Conservation (phyloP, 2,329 filamentous ascomycete species). For the Calcarisporium arbuscula region DNA sequence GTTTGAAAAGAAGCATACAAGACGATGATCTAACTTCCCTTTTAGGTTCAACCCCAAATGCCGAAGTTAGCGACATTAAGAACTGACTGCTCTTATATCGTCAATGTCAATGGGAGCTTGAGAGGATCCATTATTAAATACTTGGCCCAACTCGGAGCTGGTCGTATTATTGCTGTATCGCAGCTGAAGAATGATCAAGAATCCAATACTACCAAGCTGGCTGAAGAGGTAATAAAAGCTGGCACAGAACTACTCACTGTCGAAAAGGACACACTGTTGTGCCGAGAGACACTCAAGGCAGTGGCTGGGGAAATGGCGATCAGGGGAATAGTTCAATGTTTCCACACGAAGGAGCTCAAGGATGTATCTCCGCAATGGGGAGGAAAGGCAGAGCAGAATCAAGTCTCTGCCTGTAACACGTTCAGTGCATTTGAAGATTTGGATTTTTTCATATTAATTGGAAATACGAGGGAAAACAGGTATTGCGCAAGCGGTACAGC, state of each 20-base stretch:
- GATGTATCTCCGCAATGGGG: too few species aligned
- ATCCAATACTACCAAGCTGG: neutral
- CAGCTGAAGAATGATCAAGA: neutral
- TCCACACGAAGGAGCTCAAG: too few species aligned
- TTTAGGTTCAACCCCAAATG: conserved; percentile 7
- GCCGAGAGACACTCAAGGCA: conserved; percentile 2
- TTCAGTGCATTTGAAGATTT: conserved; percentile 1
- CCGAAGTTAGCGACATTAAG: conserved; percentile 3
- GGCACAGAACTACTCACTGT: conserved; percentile 6
- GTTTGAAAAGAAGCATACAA: neutral
- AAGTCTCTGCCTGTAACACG: neutral
- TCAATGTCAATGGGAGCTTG: neutral
- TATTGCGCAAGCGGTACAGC: conserved; percentile 3
- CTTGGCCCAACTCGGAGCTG: conserved; percentile 5
- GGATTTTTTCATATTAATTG: conserved; percentile 7
- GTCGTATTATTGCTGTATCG: conserved; percentile 2
- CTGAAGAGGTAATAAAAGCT: conserved; percentile 1
- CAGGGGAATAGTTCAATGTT: conserved; percentile 5
- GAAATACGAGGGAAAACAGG: conserved; percentile 1
- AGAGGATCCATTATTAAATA: conserved; percentile 4
- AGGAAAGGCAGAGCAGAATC: conserved; percentile 1
- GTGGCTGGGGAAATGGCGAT: conserved; percentile 2
- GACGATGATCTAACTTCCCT: neutral
- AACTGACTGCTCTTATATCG: conserved; percentile 7
- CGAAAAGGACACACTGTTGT: neutral